Evolutionary conservation across 768 basidiomycete genomes (phyloP), one percentile per base, ranked within the genome.

Genomic region (Amanita thiersii): DNA sequence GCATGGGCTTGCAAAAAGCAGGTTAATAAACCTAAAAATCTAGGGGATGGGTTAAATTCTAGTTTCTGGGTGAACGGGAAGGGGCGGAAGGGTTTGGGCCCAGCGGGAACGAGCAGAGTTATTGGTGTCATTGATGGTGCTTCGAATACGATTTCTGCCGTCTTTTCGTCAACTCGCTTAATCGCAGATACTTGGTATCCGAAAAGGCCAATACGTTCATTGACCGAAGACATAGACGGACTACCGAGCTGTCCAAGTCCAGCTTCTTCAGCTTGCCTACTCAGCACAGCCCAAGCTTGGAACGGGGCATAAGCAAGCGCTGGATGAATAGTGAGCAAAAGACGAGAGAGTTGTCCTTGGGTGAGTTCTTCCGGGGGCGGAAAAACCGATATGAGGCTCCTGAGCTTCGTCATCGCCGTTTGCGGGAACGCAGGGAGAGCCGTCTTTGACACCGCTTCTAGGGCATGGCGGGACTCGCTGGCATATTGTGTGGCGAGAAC

Each of bases 401-500:
- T 52, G 2, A 80, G 66, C 51, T 81, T 81, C 14, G 56, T 56
- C 3, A 80, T 56, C 0, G 79, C 70, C 0, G 78, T 81, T 54
- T 83, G 80, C 0, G 80, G 79, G 52, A 83, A 83, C 0, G 78
- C 69, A 0, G 74, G 73, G 4, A 81, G 59, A 0, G 70, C 59
- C 4, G 73, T 70, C 49, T 67, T 71, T 5, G 75, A 73, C 18
- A 77, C 59, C 1, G 65, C 59, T 39, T 78, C 75, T 4, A 83
- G 63, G 2, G 70, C 61, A 46, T 73, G 62, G 17, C 72, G 65
- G 0, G 74, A 63, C 55, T 83, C 80, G 52, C 68, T 77, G 0
- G 80, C 77, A 46, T 72, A 72, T 51, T 83, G 79, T 0, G 76
- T 77, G 1, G 79, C 67, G 11, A 81, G 58, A 9, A 83, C 76